These are phyloP conservation scores for Mucor irregularis DNA, from an alignment of 371 early-diverging fungal genomes.

Conservation along the genomic window DNA sequence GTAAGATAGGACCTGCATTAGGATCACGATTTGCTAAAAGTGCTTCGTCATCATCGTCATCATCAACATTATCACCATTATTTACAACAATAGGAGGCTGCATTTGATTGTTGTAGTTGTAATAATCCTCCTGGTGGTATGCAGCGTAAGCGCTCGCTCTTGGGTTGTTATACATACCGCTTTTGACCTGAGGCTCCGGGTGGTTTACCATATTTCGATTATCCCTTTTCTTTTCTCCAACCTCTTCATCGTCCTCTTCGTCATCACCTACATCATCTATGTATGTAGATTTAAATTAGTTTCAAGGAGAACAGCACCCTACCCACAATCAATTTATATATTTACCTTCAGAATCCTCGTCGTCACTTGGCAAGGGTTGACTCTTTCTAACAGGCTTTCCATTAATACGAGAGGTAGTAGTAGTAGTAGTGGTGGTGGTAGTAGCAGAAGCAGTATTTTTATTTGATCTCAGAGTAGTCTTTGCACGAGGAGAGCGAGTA, in stretches of 20 bases:
- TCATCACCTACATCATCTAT: background rate
- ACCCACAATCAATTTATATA: background rate
- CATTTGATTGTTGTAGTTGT: background rate
- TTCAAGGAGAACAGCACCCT: background rate
- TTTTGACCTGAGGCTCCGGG: no score
- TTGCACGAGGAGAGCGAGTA: background rate
- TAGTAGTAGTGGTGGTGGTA: background rate
- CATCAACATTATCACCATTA: constrained; percentile 8
- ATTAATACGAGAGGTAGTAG: background rate
- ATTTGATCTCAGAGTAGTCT: background rate
- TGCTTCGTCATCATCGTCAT: constrained; percentile 13
- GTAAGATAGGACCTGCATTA: constrained; percentile 9
- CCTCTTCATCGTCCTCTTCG: background rate
- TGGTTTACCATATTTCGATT: constrained; percentile 1
- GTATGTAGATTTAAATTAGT: background rate
- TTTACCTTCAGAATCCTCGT: constrained; percentile 26
- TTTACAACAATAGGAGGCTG: background rate
- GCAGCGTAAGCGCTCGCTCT: no score
- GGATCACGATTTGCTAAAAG: background rate
- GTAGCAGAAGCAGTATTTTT: background rate
- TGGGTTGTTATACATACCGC: background rate
- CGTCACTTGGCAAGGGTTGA: constrained; percentile 37
- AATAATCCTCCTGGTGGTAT: no score
- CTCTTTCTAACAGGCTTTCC: constrained; percentile 8
- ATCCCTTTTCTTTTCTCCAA: background rate